These are phyloP conservation scores for Candida qinlingensis DNA, from an alignment of 805 yeast genomes.

Conservation along the genomic window DNA sequence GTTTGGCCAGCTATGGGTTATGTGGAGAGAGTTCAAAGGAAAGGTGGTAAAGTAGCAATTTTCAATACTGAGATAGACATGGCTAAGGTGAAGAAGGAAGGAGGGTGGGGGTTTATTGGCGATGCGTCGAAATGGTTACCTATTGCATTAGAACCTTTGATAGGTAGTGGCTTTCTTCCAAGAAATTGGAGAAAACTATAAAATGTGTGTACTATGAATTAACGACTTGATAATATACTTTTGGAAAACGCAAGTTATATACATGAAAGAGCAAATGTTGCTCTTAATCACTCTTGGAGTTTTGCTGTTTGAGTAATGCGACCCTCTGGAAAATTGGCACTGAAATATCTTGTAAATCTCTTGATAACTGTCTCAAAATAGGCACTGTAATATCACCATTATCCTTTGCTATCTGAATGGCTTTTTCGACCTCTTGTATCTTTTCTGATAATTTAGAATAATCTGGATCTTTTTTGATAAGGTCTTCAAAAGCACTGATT, in stretches of 20 bases:
- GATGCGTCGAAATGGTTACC: slow-evolving; percentile 76
- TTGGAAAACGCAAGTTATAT: no score
- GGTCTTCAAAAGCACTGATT: slow-evolving; percentile 56
- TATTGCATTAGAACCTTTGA: slow-evolving; percentile 50
- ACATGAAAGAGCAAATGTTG: no score
- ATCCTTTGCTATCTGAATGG: slow-evolving; percentile 59
- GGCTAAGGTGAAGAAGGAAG: slow-evolving; percentile 35
- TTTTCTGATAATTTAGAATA: slow-evolving; percentile 40
- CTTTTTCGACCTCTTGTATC: slow-evolving; percentile 54
- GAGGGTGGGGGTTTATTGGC: slow-evolving; percentile 69
- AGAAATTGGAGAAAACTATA: slow-evolving; percentile 21
- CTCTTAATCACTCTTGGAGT: neutral
- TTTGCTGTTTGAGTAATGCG: slow-evolving; percentile 8
- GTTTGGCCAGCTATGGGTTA: slow-evolving; percentile 94
- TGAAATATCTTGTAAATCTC: slow-evolving; percentile 68
- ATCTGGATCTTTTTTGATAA: slow-evolving; percentile 46
- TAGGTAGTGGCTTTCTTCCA: slow-evolving; percentile 28
- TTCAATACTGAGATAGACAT: slow-evolving; percentile 67
- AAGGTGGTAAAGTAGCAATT: slow-evolving; percentile 80
- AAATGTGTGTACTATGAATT: neutral
- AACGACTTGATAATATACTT: neutral
- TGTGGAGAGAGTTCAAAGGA: slow-evolving; percentile 65
- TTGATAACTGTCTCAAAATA: slow-evolving; percentile 65
- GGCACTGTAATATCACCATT: slow-evolving; percentile 54
- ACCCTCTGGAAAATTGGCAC: slow-evolving; percentile 62